These are phyloP conservation scores for Celoporthe dispersa DNA, from an alignment of 2,329 filamentous ascomycete genomes.

Conservation along the genomic window DNA sequence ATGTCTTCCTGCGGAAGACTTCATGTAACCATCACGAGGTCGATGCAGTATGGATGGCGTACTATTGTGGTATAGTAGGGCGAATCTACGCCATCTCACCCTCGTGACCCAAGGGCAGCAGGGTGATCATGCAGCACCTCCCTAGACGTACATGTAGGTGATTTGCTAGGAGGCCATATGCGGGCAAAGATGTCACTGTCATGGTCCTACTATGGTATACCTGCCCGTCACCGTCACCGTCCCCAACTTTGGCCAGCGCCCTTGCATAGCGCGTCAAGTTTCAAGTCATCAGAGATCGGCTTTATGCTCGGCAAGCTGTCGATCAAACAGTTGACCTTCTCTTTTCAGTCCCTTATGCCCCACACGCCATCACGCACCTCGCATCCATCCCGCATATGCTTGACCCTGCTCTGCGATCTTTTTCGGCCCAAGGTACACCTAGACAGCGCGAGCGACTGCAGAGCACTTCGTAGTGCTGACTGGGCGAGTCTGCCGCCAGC, in stretches of 20 bases:
- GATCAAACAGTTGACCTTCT: slow-evolving; percentile 28
- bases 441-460: neutral
- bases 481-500: slow-evolving; percentile 12
- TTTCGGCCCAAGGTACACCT: slow-evolving; percentile 3
- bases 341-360: slow-evolving; percentile 22
- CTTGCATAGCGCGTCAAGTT: slow-evolving; percentile 30
- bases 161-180: neutral
- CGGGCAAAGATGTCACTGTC: neutral
- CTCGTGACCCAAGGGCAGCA: slow-evolving; percentile 24
- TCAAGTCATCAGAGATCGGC: slow-evolving; percentile 26
- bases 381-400: slow-evolving; percentile 1
- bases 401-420: slow-evolving; percentile 7
- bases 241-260: slow-evolving; percentile 4
- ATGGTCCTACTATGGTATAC: neutral
- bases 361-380: slow-evolving; percentile 15
- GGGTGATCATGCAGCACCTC: slow-evolving; percentile 29
- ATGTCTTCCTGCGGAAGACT: neutral
- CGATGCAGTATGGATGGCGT: neutral
- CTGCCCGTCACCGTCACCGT: neutral
- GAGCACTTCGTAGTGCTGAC: neutral
- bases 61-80: neutral
- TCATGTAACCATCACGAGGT: neutral
- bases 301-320: slow-evolving; percentile 26
- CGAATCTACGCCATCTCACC: neutral
- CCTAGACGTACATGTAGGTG: neutral